These are phyloP conservation scores for Aegilops bicornis DNA, from an alignment of 176 grass and related monocot species.

Conservation along the genomic window DNA sequence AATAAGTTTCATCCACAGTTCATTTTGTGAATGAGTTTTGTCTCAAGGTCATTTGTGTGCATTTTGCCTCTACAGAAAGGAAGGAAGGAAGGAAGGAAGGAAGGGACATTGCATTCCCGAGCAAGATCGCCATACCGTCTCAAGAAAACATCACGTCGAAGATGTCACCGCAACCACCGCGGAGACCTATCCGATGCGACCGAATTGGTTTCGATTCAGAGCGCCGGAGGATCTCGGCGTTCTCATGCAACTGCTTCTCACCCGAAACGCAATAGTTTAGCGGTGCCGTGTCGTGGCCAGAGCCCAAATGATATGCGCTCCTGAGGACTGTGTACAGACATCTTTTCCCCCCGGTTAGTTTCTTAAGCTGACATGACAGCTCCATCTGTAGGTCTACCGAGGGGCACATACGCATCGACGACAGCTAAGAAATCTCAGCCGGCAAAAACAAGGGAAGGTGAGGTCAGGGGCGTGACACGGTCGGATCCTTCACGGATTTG, in stretches of 20 bases:
- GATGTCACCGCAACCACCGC: background rate
- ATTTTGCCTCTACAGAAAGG: background rate
- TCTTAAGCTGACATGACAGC: constrained; percentile 42
- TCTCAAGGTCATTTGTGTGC: no score
- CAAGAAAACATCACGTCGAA: no score
- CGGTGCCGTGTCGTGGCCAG: background rate
- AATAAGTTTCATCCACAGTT: no score
- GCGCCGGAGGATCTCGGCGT: background rate
- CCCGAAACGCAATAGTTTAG: background rate
- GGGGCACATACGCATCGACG: constrained; percentile 16
- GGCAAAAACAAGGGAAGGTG: background rate
- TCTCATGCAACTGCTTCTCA: background rate
- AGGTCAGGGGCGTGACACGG: background rate
- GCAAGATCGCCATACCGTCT: constrained; percentile 2
- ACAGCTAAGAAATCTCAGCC: constrained; percentile 18
- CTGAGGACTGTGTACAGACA: constrained; percentile 28
- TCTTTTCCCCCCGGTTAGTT: background rate
- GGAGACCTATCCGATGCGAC: background rate
- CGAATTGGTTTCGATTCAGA: background rate
- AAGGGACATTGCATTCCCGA: background rate
- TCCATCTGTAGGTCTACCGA: constrained; percentile 19
- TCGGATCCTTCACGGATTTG: constrained; percentile 34
- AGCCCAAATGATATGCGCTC: background rate
- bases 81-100: background rate
- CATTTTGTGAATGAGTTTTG: no score